Conservation (phyloP, 225 moss, liverwort and hornwort genomes). For the Neckera pumila region DNA sequence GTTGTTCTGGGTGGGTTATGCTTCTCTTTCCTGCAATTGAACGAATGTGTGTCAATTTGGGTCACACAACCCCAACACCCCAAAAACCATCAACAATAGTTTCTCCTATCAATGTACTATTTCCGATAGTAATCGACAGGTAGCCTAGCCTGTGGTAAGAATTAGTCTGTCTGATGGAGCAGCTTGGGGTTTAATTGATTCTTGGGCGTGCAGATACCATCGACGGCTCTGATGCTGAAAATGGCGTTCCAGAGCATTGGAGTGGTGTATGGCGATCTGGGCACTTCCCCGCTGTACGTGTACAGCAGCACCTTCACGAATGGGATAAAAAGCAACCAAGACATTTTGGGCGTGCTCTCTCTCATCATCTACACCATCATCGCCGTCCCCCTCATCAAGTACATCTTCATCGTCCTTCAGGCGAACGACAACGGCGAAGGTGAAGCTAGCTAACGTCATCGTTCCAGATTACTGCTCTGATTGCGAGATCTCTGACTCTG, state of each 20-base stretch:
- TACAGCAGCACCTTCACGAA: constrained; percentile 51
- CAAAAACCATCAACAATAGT: no score
- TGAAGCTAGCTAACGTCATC: background rate
- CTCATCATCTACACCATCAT: constrained; percentile 78
- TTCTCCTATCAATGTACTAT: background rate
- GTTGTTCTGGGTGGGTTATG: background rate
- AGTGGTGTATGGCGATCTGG: constrained; percentile 83
- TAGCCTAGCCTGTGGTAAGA: background rate
- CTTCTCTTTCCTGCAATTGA: background rate
- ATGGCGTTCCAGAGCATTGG: constrained; percentile 83
- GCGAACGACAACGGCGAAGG: constrained; percentile 46
- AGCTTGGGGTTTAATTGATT: background rate
- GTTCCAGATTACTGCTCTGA: background rate
- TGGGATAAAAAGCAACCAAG: constrained; percentile 1
- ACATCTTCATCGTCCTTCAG: constrained; percentile 33
- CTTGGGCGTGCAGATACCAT: constrained; percentile 8
- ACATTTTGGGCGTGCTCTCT: constrained; percentile 61
- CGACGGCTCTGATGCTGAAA: constrained; percentile 25
- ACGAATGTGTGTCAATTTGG: background rate
- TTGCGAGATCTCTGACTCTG: background rate
- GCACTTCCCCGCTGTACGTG: constrained; percentile 84
- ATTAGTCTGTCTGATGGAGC: background rate
- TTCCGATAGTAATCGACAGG: background rate
- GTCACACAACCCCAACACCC: background rate
- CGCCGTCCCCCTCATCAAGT: constrained; percentile 49